Percentiles rank a stretch among this genome's conserved stretches.
Conservation (phyloP, 2,329 filamentous ascomycete species). For the Sporothrix inflata region DNA sequence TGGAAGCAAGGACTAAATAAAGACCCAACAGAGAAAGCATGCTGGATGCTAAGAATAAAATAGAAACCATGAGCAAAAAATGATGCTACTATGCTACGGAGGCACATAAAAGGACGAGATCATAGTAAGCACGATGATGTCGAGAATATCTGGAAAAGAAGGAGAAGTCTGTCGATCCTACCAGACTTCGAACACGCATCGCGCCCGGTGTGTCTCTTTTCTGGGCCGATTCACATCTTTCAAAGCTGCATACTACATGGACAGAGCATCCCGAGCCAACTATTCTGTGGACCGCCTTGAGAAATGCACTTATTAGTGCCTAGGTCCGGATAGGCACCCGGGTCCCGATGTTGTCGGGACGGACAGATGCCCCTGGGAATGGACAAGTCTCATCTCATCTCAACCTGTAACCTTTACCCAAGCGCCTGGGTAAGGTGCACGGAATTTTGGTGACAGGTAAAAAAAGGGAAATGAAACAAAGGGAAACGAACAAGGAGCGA, state of each 20-base stretch:
- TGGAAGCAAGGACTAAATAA: background rate
- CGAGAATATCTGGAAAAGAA: background rate
- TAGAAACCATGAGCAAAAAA: no score
- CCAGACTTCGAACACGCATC: background rate
- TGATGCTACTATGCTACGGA: background rate
- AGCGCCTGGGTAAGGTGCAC: background rate
- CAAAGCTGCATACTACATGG: background rate
- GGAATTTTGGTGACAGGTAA: background rate
- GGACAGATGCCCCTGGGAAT: background rate
- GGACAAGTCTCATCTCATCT: background rate
- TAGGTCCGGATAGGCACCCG: no score
- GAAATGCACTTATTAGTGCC: background rate
- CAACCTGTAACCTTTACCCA: constrained; percentile 3
- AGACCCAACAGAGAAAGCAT: background rate
- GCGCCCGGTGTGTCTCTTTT: background rate
- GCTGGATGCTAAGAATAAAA: no score
- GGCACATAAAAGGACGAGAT: background rate
- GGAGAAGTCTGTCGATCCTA: background rate
- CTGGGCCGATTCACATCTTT: background rate
- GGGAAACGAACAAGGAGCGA: background rate
- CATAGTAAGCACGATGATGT: background rate
- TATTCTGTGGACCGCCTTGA: background rate
- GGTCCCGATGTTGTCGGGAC: no score
- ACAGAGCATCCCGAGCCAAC: background rate
- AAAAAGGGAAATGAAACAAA: background rate